phyloP scores from a whole-genome alignment of 2,329 filamentous ascomycete genomes.

The Fusarium mangiferae region DNA sequence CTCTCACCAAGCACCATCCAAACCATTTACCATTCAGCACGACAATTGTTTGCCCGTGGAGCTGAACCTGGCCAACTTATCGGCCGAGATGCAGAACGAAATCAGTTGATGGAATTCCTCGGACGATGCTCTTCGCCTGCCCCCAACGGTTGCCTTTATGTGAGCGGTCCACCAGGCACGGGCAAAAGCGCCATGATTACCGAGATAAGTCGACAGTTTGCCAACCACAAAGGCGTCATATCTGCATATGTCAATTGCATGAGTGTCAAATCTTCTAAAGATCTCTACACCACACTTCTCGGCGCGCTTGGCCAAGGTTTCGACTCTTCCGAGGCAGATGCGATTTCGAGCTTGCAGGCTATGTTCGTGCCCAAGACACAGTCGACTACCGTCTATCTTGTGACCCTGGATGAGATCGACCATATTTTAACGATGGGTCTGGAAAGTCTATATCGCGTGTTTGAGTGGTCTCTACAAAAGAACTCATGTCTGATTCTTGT shows the following conservation, averaged over 20 bases:
- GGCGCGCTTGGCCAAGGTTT: slow-evolving; percentile 71
- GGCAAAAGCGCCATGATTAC: slow-evolving; percentile 95
- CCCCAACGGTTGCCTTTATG: slow-evolving; percentile 85
- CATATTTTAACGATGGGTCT: slow-evolving; percentile 89
- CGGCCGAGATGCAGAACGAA: slow-evolving; percentile 76
- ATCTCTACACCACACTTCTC: slow-evolving; percentile 83
- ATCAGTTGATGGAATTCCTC: slow-evolving; percentile 76
- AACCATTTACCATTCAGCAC: slow-evolving; percentile 86
- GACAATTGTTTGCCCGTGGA: slow-evolving; percentile 86
- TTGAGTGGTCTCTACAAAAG: slow-evolving; percentile 91
- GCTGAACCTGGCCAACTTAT: slow-evolving; percentile 79
- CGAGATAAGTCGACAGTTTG: slow-evolving; percentile 74
- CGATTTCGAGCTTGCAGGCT: slow-evolving; percentile 73
- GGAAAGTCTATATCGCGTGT: slow-evolving; percentile 91
- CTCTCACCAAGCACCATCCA: slow-evolving; percentile 73
- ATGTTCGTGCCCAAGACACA: slow-evolving; percentile 75
- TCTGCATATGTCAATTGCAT: slow-evolving; percentile 94
- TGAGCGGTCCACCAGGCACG: slow-evolving; percentile 94
- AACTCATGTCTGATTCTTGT: slow-evolving; percentile 84
- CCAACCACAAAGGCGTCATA: slow-evolving; percentile 64
- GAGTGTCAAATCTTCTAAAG: slow-evolving; percentile 89
- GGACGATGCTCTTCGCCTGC: slow-evolving; percentile 67
- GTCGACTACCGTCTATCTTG: slow-evolving; percentile 72
- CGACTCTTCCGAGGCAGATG: slow-evolving; percentile 72
- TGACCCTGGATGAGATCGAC: slow-evolving; percentile 95